Conservation (phyloP, 495 filamentous ascomycete species). For the Lasiosphaeria miniovina region DNA sequence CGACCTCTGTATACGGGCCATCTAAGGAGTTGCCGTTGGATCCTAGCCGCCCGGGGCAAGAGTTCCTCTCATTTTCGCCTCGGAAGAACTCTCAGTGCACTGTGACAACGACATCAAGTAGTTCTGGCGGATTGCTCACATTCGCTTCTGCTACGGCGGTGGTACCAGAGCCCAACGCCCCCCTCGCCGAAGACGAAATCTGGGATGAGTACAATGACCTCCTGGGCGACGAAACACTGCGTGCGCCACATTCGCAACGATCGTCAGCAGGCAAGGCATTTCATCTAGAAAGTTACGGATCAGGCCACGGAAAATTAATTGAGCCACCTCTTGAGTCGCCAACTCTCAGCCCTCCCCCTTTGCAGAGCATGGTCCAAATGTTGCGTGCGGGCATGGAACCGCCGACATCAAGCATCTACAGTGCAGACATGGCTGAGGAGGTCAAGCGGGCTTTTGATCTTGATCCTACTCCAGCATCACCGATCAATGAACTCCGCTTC, state of each 20-base stretch:
- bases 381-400: constrained; percentile 29
- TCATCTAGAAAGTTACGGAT: constrained; percentile 37
- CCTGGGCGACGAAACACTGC: constrained; percentile 57
- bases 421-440: constrained; percentile 46
- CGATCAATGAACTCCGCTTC: constrained; percentile 54
- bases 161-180: constrained; percentile 54
- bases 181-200: constrained; percentile 76
- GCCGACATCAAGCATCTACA: constrained; percentile 39
- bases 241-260: constrained; percentile 52
- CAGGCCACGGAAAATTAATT: constrained; percentile 2
- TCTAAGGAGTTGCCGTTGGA: constrained; percentile 21
- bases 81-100: constrained; percentile 67
- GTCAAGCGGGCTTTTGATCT: constrained; percentile 42
- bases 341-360: constrained; percentile 29
- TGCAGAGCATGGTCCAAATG: constrained; percentile 32
- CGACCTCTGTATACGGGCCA: constrained; percentile 23
- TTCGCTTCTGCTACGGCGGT: constrained; percentile 59
- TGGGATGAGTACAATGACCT: constrained; percentile 96
- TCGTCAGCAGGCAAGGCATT: constrained; percentile 46
- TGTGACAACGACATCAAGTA: constrained; percentile 54
- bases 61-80: constrained; percentile 72
- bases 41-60: constrained; percentile 21
- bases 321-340: constrained; percentile 42
- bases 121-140: constrained; percentile 56
- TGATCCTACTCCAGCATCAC: constrained; percentile 37